phyloP scores from a whole-genome alignment of 176 grass and related monocot species.

The Oryza nivara region DNA sequence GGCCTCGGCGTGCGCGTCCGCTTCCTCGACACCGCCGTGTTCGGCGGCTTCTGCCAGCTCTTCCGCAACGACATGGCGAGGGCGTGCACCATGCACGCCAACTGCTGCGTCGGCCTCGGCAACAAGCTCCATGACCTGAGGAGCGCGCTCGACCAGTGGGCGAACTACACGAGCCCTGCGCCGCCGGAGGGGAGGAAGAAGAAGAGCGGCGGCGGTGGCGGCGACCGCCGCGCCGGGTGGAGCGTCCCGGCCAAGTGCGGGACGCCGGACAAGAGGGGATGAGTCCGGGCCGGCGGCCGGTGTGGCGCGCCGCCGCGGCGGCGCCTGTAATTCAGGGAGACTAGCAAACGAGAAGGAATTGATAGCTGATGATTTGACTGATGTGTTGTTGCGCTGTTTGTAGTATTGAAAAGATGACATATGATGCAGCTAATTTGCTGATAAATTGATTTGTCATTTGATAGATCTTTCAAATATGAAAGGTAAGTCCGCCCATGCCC shows the following conservation, averaged over 20 bases:
- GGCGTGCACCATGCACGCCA: slow-evolving; percentile 60
- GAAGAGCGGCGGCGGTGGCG: too few species aligned
- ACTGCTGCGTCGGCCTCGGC: slow-evolving; percentile 51
- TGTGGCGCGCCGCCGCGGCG: too few species aligned
- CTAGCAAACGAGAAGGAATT: too few species aligned
- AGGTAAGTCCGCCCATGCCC: too few species aligned
- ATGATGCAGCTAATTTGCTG: too few species aligned
- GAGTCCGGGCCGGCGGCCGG: background rate
- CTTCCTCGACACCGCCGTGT: slow-evolving; percentile 51
- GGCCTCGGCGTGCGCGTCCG: slow-evolving; percentile 34
- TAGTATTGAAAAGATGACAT: background rate
- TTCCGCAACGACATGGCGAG: slow-evolving; percentile 39
- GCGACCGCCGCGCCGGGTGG: slow-evolving; percentile 8
- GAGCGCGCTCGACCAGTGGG: slow-evolving; percentile 48
- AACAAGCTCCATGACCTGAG: slow-evolving; percentile 58
- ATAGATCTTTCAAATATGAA: too few species aligned
- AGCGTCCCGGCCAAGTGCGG: slow-evolving; percentile 40
- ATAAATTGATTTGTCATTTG: too few species aligned
- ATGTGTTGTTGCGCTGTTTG: background rate
- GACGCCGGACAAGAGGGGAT: slow-evolving; percentile 18
- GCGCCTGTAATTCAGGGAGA: too few species aligned
- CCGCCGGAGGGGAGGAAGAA: slow-evolving; percentile 28
- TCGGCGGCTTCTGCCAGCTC: slow-evolving; percentile 50
- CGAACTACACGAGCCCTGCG: slow-evolving; percentile 29
- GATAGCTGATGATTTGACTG: background rate